A percentile compares a stretch with the other conserved stretches of the same genome.
phyloP scores from a whole-genome alignment of 768 basidiomycete genomes.

The Tylopilus felleus region DNA sequence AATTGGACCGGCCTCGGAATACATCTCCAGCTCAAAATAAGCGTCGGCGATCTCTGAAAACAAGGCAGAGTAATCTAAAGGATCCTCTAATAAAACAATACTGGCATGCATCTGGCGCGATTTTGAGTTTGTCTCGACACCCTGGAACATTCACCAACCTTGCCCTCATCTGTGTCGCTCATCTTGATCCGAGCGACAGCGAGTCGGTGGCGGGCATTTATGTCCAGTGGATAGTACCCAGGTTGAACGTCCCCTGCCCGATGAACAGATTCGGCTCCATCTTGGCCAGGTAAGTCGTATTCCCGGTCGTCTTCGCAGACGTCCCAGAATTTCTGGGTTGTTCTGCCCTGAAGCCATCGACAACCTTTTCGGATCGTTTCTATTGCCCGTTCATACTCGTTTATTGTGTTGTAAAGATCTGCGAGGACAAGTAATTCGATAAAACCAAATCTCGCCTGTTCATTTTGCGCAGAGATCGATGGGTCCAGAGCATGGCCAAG shows the following conservation, averaged over 20 bases:
- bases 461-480: slow-evolving; percentile 8
- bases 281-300: slow-evolving; percentile 62
- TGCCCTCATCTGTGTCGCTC: slow-evolving; percentile 77
- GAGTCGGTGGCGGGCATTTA: slow-evolving; percentile 67
- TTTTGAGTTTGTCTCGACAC: neutral
- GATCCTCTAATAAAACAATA: slow-evolving; percentile 67
- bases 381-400: slow-evolving; percentile 65
- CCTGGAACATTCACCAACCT: slow-evolving; percentile 42
- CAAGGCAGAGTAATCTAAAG: slow-evolving; percentile 70
- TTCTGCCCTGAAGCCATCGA: slow-evolving; percentile 89
- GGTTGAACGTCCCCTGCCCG: slow-evolving; percentile 49
- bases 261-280: slow-evolving; percentile 34
- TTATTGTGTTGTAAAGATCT: slow-evolving; percentile 75
- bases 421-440: slow-evolving; percentile 80
- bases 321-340: slow-evolving; percentile 75
- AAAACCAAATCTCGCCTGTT: slow-evolving; percentile 21
- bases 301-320: slow-evolving; percentile 84
- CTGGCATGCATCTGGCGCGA: slow-evolving; percentile 66
- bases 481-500: slow-evolving; percentile 41
- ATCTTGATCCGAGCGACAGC: slow-evolving; percentile 79
- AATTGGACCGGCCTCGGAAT: slow-evolving; percentile 73
- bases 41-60: slow-evolving; percentile 86
- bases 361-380: slow-evolving; percentile 69
- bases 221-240: slow-evolving; percentile 38
- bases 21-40: slow-evolving; percentile 65